These are phyloP conservation scores for Ceratocystis albifundus DNA, from an alignment of 2,329 filamentous ascomycete species.

Conservation along the genomic window DNA sequence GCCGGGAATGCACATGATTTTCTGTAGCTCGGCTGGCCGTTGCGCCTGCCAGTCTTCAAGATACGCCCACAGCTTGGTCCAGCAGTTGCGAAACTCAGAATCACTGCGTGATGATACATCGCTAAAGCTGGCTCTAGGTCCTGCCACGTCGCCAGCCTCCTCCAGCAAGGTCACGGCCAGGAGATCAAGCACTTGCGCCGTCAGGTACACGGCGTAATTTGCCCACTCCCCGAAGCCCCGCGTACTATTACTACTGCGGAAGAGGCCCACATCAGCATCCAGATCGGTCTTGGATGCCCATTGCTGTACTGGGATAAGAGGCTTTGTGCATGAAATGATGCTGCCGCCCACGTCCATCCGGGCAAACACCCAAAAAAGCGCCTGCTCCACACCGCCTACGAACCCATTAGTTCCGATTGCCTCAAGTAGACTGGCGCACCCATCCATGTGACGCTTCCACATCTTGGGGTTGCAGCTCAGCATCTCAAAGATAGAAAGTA, in stretches of 20 bases:
- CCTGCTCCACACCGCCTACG: conserved; percentile 38
- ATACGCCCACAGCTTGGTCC: conserved; percentile 33
- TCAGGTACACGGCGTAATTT: conserved; percentile 40
- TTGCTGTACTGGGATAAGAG: conserved; percentile 37
- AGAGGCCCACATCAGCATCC: conserved; percentile 30
- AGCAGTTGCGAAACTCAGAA: conserved; percentile 27
- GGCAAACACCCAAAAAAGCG: conserved; percentile 45
- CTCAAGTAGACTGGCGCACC: conserved; percentile 41
- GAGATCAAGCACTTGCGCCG: conserved; percentile 36
- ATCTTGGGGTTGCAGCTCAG: conserved; percentile 38
- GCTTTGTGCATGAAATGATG: conserved; percentile 40
- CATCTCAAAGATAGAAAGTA: conserved; percentile 46
- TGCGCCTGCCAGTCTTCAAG: conserved; percentile 34
- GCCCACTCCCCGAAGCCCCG: conserved; percentile 38
- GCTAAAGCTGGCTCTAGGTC: conserved; percentile 14
- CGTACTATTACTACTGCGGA: conserved; percentile 27
- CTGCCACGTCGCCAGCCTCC: conserved; percentile 20
- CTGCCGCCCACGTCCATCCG: conserved; percentile 45
- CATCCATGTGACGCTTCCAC: conserved; percentile 42
- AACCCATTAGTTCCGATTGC: conserved; percentile 42
- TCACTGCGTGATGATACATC: conserved; percentile 25
- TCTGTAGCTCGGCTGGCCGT: conserved; percentile 31
- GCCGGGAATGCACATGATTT: conserved; percentile 31
- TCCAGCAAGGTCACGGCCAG: conserved; percentile 27
- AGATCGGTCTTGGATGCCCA: conserved; percentile 34